A percentile compares a stretch with the other conserved stretches of the same genome.
phyloP scores from a whole-genome alignment of 2,329 filamentous ascomycete species.

The Pseudogymnoascus sp. region DNA sequence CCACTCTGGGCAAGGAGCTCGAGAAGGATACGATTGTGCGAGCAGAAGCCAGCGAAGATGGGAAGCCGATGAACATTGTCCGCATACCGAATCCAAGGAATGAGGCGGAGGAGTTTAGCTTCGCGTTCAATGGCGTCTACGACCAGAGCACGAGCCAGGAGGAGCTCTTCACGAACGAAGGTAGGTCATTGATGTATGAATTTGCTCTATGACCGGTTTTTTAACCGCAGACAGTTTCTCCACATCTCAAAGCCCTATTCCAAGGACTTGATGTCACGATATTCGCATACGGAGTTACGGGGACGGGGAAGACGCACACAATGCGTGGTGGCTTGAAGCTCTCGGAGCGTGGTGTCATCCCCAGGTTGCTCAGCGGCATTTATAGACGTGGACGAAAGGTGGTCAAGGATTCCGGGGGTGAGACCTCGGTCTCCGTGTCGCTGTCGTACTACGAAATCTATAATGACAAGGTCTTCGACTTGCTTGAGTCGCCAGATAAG shows the following conservation, averaged over 20 bases:
- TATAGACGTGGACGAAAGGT: constrained; percentile 82
- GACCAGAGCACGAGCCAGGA: constrained; percentile 74
- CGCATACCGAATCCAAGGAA: constrained; percentile 94
- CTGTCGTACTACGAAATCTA: constrained; percentile 96
- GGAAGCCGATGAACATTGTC: constrained; percentile 60
- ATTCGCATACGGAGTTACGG: constrained; percentile 89
- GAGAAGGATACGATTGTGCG: constrained; percentile 82
- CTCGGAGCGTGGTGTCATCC: constrained; percentile 81
- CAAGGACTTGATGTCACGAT: constrained; percentile 81
- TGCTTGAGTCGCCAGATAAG: constrained; percentile 83
- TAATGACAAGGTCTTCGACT: constrained; percentile 88
- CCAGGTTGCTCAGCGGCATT: constrained; percentile 73
- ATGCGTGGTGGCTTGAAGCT: constrained; percentile 88
- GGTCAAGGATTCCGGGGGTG: constrained; percentile 65
- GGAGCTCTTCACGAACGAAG: constrained; percentile 81
- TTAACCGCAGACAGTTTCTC: constrained; percentile 55
- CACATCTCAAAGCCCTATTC: constrained; percentile 87
- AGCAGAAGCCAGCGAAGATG: constrained; percentile 54
- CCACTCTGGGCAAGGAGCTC: constrained; percentile 75
- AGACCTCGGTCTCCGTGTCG: constrained; percentile 64
- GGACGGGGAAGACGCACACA: constrained; percentile 91
- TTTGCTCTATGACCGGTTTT: constrained; percentile 3
- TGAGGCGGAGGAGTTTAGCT: constrained; percentile 81
- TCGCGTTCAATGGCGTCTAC: constrained; percentile 92
- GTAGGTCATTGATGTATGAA: constrained; percentile 39